phyloP scores from a whole-genome alignment of 1,139 yeast genomes.

The Yarrowia galli region DNA sequence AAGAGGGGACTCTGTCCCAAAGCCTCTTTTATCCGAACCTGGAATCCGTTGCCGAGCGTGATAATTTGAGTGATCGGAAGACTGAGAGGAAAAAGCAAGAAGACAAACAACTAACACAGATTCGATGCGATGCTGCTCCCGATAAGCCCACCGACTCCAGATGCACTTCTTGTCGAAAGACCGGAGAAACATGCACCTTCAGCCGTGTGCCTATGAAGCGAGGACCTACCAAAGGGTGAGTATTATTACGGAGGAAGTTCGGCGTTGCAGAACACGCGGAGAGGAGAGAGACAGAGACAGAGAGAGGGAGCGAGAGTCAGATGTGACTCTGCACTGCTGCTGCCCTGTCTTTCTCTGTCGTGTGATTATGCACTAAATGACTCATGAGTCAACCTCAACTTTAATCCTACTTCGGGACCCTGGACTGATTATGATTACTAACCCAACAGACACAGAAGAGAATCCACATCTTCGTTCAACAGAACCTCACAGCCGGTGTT shows the following conservation, averaged over 20 bases:
- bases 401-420: not conserved
- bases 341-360: not conserved
- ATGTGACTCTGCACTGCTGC: not conserved
- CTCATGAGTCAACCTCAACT: slow-evolving; percentile 19
- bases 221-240: slow-evolving; percentile 52
- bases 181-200: slow-evolving; percentile 54
- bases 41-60: slow-evolving; percentile 35
- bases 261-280: not conserved
- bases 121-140: slow-evolving; percentile 53
- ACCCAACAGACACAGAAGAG: slow-evolving; percentile 40
- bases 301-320: too few species aligned
- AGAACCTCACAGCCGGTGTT: slow-evolving; percentile 23
- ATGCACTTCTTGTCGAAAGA: slow-evolving; percentile 53
- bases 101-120: slow-evolving; percentile 45
- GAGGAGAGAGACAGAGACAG: too few species aligned
- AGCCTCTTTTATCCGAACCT: slow-evolving; percentile 33
- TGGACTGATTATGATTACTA: slow-evolving; percentile 13
- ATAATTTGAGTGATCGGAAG: not conserved
- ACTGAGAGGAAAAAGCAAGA: not conserved
- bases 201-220: slow-evolving; percentile 55
- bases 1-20: slow-evolving; percentile 27
- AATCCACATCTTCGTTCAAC: slow-evolving; percentile 41
- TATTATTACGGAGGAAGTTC: slow-evolving; percentile 16
- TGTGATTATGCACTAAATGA: slow-evolving; percentile 21
- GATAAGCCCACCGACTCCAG: slow-evolving; percentile 46